These are phyloP conservation scores for Colletotrichum orbiculare DNA, from an alignment of 2,329 filamentous ascomycete species.

Conservation along the genomic window DNA sequence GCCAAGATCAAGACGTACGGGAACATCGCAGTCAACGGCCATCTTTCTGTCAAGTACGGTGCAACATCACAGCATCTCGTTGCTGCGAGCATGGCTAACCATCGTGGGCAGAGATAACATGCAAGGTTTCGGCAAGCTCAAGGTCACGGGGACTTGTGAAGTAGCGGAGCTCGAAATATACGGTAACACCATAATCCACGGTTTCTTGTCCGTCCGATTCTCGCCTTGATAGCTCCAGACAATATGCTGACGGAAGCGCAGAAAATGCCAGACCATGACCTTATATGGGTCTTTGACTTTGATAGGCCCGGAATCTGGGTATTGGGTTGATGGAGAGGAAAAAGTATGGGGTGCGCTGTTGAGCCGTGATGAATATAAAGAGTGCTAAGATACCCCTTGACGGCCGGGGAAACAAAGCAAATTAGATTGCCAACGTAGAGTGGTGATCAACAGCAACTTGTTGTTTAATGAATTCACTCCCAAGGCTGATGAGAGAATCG, in stretches of 20 bases:
- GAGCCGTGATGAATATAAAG: constrained; percentile 53
- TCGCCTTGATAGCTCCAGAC: constrained; percentile 20
- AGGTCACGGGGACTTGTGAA: constrained; percentile 54
- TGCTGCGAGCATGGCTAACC: too few species aligned
- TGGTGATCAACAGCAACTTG: too few species aligned
- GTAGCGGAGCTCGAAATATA: constrained; percentile 59
- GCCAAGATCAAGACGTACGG: not conserved
- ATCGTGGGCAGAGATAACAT: constrained; percentile 51
- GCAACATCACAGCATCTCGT: constrained; percentile 16
- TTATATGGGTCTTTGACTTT: constrained; percentile 60
- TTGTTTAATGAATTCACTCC: too few species aligned
- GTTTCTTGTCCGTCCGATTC: constrained; percentile 51
- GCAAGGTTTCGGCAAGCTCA: constrained; percentile 59
- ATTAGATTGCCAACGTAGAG: too few species aligned
- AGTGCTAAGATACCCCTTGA: constrained; percentile 47
- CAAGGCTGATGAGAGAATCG: too few species aligned
- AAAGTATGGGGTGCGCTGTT: constrained; percentile 56
- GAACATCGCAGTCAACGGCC: constrained; percentile 39
- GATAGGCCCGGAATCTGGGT: constrained; percentile 56
- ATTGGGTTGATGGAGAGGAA: constrained; percentile 55
- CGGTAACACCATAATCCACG: constrained; percentile 57
- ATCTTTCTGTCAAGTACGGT: constrained; percentile 49
- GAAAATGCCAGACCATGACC: constrained; percentile 55
- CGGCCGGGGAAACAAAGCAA: not conserved
- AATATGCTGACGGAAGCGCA: constrained; percentile 32